Evolutionary conservation across 1,284 basidiomycete species (phyloP), one percentile per base, ranked within the genome.

Genomic region (Puccinia triticina): DNA sequence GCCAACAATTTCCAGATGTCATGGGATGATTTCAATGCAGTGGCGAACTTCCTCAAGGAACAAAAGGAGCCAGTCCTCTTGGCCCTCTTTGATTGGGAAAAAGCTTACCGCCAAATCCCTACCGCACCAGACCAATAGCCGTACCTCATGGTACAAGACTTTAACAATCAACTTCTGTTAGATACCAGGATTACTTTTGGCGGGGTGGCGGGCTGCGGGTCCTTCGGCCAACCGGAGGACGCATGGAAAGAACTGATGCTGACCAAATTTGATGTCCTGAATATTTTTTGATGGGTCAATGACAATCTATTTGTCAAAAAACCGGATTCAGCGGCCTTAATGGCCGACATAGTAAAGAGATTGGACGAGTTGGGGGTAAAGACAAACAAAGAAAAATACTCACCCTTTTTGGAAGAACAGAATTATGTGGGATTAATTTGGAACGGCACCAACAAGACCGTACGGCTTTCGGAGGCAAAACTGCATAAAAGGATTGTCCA

Each of bases 31-130:
- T 74, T 74, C 32, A 53, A 74, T 21, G 2, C 55, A 50, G 50
- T 48, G 55, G 21, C 43, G n/a, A 48, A 16, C 5, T 73, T 46
- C 18, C 50, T 73, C 8, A 48, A 12, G 21, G 8, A 14, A 2
- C 5, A n/a, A 0, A 5, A 50, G 34, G 1, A 23, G 10, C 18
- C 26, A 8, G 7, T 32, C 2, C 11, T 34, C 12, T 23, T 74
- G 18, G 72, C 23, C 18, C 18, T 74, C 11, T 74, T 74, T 77
- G n/a, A n/a, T n/a, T n/a, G n/a, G n/a, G n/a, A n/a, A n/a, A n/a
- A n/a, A n/a, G n/a, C n/a, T n/a, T n/a, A 77, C 57, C 0, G 53
- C 18, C 73, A 75, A 37, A 75, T 75, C 32, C 73, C n/a, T 3
- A 75, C 73, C 3, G n/a, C 40, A 21, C 1, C 16, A 23, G 16